These are phyloP conservation scores for Ricinus communis DNA, from an alignment of 345 rosid genomes.

Conservation along the genomic window DNA sequence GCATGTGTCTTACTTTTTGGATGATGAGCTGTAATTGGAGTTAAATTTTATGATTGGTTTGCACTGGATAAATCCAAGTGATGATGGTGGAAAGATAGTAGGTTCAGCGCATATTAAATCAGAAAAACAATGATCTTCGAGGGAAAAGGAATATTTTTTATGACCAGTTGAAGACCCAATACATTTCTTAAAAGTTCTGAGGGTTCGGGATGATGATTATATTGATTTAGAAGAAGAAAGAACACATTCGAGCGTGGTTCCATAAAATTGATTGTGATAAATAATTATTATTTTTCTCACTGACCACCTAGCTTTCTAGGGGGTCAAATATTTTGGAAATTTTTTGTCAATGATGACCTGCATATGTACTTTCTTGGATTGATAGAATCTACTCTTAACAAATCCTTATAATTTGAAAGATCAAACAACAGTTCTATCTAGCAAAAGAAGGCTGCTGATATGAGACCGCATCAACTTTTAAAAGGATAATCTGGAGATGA, in stretches of 20 bases:
- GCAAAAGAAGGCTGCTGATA: too few relatives aligned
- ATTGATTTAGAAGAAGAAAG: neutral
- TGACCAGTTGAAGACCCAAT: neutral
- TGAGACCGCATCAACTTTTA: too few relatives aligned
- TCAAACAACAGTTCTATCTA: neutral
- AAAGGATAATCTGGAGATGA: too few relatives aligned
- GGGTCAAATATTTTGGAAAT: neutral
- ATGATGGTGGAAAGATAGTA: neutral
- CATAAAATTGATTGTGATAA: neutral
- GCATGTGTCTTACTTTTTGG: too few relatives aligned
- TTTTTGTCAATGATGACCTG: too few relatives aligned
- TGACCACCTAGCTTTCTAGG: neutral
- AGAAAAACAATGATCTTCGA: neutral
- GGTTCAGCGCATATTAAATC: neutral
- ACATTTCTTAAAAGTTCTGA: neutral
- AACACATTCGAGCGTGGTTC: neutral
- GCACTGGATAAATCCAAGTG: neutral
- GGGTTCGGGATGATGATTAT: neutral
- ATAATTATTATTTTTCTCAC: neutral
- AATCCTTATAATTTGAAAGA: neutral
- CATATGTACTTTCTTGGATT: neutral
- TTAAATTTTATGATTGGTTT: too few relatives aligned
- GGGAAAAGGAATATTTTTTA: neutral
- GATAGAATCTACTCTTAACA: neutral
- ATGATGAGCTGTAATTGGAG: too few relatives aligned